Conservation (phyloP, 805 yeast species). For the Kluyveromyces starmeri region DNA sequence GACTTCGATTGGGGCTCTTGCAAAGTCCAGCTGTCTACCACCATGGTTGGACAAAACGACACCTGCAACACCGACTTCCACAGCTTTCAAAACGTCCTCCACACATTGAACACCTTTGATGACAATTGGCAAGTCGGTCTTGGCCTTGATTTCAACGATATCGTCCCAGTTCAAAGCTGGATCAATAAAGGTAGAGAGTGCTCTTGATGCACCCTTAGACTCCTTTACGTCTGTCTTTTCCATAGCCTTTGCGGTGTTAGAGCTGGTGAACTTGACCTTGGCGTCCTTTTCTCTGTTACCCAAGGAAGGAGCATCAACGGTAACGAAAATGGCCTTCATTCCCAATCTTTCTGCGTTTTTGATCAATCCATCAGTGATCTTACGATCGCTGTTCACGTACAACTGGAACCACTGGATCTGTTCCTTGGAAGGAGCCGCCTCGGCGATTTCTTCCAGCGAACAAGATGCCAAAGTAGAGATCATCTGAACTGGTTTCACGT, state of each 20-base stretch:
- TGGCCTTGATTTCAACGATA: slow-evolving; percentile 43
- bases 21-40: slow-evolving; percentile 77
- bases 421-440: slow-evolving; percentile 45
- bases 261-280: slow-evolving; percentile 48
- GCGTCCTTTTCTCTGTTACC: slow-evolving; percentile 89
- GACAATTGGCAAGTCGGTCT: slow-evolving; percentile 57
- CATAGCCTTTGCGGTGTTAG: slow-evolving; percentile 29
- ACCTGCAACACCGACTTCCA: slow-evolving; percentile 62
- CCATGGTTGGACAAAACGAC: slow-evolving; percentile 87
- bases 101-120: slow-evolving; percentile 80
- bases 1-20: slow-evolving; percentile 70
- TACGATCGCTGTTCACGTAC: slow-evolving; percentile 71
- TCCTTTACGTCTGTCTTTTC: slow-evolving; percentile 48
- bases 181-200: slow-evolving; percentile 79
- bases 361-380: slow-evolving; percentile 52
- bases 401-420: slow-evolving; percentile 87
- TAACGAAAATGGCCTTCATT: slow-evolving; percentile 72
- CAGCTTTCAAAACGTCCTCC: slow-evolving; percentile 70
- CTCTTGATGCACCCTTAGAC: slow-evolving; percentile 76
- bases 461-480: slow-evolving; percentile 87
- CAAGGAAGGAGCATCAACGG: slow-evolving; percentile 88
- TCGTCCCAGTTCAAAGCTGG: slow-evolving; percentile 59
- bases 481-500: slow-evolving; percentile 63
- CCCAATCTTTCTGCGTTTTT: slow-evolving; percentile 66
- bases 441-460: slow-evolving; percentile 77